Evolutionary conservation across 305 asterid genomes (phyloP), one percentile per base, ranked within the genome.

Genomic region (Coffea humblotiana): DNA sequence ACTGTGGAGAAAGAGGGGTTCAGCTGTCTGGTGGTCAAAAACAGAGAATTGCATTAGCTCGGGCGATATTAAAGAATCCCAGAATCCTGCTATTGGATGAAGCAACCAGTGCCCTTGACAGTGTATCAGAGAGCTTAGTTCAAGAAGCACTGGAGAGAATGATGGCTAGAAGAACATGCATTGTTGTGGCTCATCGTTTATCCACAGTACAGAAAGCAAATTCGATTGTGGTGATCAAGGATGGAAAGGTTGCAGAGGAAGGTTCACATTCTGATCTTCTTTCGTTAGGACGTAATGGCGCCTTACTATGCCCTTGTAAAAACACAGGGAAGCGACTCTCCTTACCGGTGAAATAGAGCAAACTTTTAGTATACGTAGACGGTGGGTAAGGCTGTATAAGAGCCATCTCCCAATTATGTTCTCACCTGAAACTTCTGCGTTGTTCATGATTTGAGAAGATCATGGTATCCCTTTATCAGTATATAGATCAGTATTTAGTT

Each of bases 81-180:
- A 74, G 84, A 4, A 90, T 90, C 71, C 86, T 90, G 43, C 90
- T 90, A n/a, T 75, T 89, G 48, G 92, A 90, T 43, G 93, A 90
- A 83, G 93, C 95, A 60, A 91, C 93, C 16, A 91, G 89, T 64
- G 88, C 93, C 12, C 89, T 92, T 15, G 98, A 93, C 67, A 92
- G 91, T 5, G 89, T 90, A 2, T 93, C 98, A 8, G 98, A 93
- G 82, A 93, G 90, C 86, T 77, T 88, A 74, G 97, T 93, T 61
- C 97, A 93, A 75, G 97, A 91, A 81, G 94, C 98, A 60, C 82
- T 93, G 2, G 92, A 88, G 85, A 92, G 91, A 86, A 90, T 92
- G 96, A 92, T 91, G 96, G 90, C 82, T 2, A 91, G 89, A 1
- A 75, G 93, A 77, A 93, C 96, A 11, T 89, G 98, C 89, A 86